These are phyloP conservation scores for Amanita inopinata DNA, from an alignment of 768 basidiomycete genomes.

Conservation along the genomic window DNA sequence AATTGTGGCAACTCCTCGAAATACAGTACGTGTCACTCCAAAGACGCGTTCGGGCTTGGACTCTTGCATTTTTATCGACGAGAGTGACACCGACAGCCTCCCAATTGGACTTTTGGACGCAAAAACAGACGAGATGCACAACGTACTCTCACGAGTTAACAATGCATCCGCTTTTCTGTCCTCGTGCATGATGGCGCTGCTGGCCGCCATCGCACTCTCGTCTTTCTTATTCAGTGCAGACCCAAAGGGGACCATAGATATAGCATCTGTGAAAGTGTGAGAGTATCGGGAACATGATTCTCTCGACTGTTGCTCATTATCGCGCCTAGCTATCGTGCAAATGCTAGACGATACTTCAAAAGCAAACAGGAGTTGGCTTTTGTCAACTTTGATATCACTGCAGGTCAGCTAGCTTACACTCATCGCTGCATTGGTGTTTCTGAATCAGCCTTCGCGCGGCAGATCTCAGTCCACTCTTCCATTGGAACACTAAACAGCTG, in stretches of 20 bases:
- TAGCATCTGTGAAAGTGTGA: slow-evolving; percentile 72
- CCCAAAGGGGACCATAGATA: slow-evolving; percentile 45
- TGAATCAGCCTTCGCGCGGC: neutral
- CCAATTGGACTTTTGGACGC: too few species aligned
- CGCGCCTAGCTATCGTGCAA: slow-evolving; percentile 33
- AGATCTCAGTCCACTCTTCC: slow-evolving; percentile 80
- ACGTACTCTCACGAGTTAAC: slow-evolving; percentile 59
- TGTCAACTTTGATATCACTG: slow-evolving; percentile 71
- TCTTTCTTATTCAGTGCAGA: slow-evolving; percentile 55
- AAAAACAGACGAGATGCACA: slow-evolving; percentile 49
- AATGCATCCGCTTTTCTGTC: slow-evolving; percentile 67
- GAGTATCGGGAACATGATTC: slow-evolving; percentile 16
- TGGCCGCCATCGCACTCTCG: slow-evolving; percentile 63
- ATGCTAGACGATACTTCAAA: slow-evolving; percentile 43
- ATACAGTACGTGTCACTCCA: slow-evolving; percentile 5
- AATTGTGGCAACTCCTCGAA: neutral
- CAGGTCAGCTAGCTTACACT: slow-evolving; percentile 42
- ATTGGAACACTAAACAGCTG: slow-evolving; percentile 96
- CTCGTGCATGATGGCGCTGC: slow-evolving; percentile 62
- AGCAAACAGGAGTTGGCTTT: slow-evolving; percentile 70
- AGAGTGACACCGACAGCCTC: too few species aligned
- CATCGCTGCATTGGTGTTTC: slow-evolving; percentile 1
- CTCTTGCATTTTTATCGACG: too few species aligned
- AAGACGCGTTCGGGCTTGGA: too few species aligned
- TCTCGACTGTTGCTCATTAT: slow-evolving; percentile 3